Percentiles rank a stretch among this genome's conserved stretches.
Evolutionary conservation across 2,329 filamentous ascomycete species (phyloP).

Genomic region (Xylaria sp.): DNA sequence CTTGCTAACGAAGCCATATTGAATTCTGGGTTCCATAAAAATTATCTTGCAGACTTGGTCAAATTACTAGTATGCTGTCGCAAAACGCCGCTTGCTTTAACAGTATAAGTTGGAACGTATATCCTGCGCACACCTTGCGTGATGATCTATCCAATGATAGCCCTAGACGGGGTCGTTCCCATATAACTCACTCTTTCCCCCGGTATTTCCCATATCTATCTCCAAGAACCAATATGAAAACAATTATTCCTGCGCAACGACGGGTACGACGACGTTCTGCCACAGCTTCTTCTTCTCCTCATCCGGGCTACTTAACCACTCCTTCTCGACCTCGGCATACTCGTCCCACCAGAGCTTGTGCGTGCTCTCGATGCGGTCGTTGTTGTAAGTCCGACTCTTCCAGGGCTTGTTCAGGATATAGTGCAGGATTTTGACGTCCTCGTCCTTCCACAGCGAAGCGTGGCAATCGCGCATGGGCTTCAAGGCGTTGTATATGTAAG

Average conservation of each 20-base stretch:
- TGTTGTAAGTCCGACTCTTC: conserved; percentile 44
- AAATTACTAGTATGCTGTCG: conserved; percentile 3
- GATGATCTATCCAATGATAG: not conserved
- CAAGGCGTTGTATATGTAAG: conserved; percentile 48
- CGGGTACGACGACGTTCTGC: conserved; percentile 48
- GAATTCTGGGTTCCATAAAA: not conserved
- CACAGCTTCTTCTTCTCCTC: conserved; percentile 46
- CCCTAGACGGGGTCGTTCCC: not conserved
- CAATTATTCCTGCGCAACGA: conserved; percentile 49
- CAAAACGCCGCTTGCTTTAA: conserved; percentile 14
- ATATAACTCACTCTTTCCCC: not conserved
- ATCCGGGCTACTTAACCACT: conserved; percentile 45
- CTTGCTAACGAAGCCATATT: not conserved
- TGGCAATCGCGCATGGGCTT: conserved; percentile 49
- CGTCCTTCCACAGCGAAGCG: conserved; percentile 43
- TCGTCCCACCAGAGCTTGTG: conserved; percentile 51
- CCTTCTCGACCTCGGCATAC: conserved; percentile 44
- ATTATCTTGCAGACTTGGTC: not conserved
- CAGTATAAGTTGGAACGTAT: not conserved
- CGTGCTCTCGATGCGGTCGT: conserved; percentile 45
- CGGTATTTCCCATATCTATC: not conserved
- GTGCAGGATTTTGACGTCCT: conserved; percentile 46
- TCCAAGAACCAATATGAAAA: not conserved
- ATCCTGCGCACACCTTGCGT: not conserved
- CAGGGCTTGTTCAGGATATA: conserved; percentile 50